Evolutionary conservation across 1,284 basidiomycete genomes (phyloP), one percentile per base, ranked within the genome.

Genomic region (Malassezia yamatoensis): DNA sequence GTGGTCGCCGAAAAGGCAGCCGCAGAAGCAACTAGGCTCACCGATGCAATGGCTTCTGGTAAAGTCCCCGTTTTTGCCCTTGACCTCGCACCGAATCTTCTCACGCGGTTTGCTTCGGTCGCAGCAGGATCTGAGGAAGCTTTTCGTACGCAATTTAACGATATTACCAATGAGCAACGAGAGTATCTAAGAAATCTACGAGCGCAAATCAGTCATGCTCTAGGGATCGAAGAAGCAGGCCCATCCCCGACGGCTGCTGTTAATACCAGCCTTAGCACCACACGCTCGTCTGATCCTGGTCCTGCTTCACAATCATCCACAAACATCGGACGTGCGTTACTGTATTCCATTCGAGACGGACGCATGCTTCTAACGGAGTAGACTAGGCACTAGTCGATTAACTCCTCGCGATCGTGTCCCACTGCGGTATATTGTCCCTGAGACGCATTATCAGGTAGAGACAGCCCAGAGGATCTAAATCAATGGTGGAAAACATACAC

Each of bases 11-110:
- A 71, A 40, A 63, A 65, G 40, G 70, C 68, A 0, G 60, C 63
- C 6, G 51, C 60, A 5, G 64, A 72, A 38, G 61, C 64, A 2
- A 53, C 55, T 15, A 63, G 63, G 11, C 54, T 70, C 20, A 62
- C 57, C 2, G 65, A 67, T 20, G 54, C 60, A 33, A 47, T 72
- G 16, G 53, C 64, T 13, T 49, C 58, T 10, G 66, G 67, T 24
- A 56, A 60, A n/a, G 46, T 68, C 9, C 66, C 70, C 15, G 60
- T 72, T 24, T 43, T 69, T 16, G 70, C 67, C 15, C 67, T 70
- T 2, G 68, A 72, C 49, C 58, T 72, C 18, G 49, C 61, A 11
- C 59, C 62, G 13, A 49, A 60, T 5, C 51, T 65, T 1, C 60
- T 66, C 12, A 62, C 65, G 16, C 55, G 51, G 15, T 53, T 20